Conservation (phyloP, 2,329 filamentous ascomycete genomes). For the Tolypocladium guangdongense region DNA sequence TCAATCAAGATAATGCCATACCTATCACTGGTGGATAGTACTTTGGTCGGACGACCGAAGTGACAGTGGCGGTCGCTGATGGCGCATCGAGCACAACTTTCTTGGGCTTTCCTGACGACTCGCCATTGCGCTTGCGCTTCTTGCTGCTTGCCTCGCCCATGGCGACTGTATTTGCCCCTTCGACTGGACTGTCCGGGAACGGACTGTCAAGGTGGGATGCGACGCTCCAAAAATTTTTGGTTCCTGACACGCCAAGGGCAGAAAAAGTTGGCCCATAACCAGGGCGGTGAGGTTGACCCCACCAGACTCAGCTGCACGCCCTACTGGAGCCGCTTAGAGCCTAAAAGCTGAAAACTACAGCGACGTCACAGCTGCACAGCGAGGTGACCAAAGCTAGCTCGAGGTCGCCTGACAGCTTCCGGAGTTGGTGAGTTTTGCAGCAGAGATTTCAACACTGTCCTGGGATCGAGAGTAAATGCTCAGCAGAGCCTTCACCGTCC, state of each 20-base stretch:
- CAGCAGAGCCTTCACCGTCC: neutral
- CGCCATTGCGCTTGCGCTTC: constrained; percentile 43
- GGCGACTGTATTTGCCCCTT: neutral
- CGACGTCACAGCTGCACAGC: neutral
- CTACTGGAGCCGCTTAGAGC: neutral
- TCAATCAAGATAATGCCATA: constrained; percentile 18
- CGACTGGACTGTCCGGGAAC: neutral
- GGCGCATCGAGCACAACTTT: constrained; percentile 38
- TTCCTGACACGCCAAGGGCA: constrained; percentile 7
- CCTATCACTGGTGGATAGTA: constrained; percentile 43
- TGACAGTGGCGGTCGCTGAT: constrained; percentile 30
- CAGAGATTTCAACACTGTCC: neutral
- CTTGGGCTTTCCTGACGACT: constrained; percentile 29
- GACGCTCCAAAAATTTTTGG: constrained; percentile 16
- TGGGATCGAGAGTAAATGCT: no score
- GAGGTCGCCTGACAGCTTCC: neutral
- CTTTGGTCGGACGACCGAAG: constrained; percentile 32
- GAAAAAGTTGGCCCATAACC: constrained; percentile 14
- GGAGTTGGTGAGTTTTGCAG: neutral
- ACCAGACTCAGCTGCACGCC: no score
- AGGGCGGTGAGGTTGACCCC: constrained; percentile 11
- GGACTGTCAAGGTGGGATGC: constrained; percentile 7
- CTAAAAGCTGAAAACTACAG: neutral
- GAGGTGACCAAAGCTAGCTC: neutral
- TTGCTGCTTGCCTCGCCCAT: constrained; percentile 32